Percentiles rank a stretch among this genome's conserved stretches.
Evolutionary conservation across 148 eudicot species (phyloP).

Genomic region (Fagopyrum homotropicum): DNA sequence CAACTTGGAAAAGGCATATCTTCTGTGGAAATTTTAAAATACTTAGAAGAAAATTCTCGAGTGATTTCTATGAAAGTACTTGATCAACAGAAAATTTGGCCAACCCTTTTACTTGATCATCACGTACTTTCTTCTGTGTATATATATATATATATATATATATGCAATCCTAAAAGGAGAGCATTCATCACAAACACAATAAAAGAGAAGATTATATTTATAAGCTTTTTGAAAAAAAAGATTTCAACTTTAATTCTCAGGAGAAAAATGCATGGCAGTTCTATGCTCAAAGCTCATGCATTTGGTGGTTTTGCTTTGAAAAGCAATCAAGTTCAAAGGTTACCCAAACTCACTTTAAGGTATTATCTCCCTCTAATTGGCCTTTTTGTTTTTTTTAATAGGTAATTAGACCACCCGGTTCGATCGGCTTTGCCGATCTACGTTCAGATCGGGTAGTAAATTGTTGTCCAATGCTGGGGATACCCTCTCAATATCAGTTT

Average conservation of each 20-base stretch:
- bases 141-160: background rate
- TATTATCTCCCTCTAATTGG: background rate
- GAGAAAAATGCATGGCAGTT: background rate
- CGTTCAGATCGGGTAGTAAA: too few relatives aligned
- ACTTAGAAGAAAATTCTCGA: constrained; percentile 1
- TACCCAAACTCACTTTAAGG: background rate
- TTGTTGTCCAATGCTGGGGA: too few relatives aligned
- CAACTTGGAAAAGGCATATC: constrained; percentile 4
- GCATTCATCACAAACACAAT: background rate
- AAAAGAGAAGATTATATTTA: too few relatives aligned
- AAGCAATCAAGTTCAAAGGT: background rate
- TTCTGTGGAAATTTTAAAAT: background rate
- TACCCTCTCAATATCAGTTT: too few relatives aligned
- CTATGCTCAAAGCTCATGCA: background rate
- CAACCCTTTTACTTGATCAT: background rate
- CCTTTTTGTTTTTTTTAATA: too few relatives aligned
- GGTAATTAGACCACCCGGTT: too few relatives aligned
- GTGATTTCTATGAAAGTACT: background rate
- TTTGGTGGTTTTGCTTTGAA: background rate
- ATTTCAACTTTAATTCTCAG: background rate
- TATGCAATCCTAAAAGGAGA: background rate
- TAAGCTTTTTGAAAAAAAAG: background rate
- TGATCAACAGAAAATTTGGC: background rate
- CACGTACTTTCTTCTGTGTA: background rate
- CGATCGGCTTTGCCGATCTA: too few relatives aligned